Evolutionary conservation across 177 flowering plant species (phyloP).

Genomic region (Telopea speciosissima): DNA sequence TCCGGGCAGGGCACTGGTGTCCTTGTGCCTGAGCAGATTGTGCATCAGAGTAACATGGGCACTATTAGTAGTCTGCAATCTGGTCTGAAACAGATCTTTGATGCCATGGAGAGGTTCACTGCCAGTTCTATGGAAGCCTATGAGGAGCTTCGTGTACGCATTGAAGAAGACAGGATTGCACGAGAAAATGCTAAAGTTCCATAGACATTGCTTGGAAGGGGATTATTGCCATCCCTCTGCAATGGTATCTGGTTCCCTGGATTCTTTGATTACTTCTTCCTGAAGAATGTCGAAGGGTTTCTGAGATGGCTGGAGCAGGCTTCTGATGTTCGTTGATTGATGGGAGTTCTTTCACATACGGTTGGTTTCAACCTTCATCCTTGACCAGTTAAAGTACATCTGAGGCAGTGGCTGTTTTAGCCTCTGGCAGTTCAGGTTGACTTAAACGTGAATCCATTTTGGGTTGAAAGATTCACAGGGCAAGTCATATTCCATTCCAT

Average conservation of each 20-base stretch:
- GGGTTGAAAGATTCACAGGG: background rate
- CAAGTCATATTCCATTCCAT: background rate
- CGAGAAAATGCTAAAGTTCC: conserved; percentile 30
- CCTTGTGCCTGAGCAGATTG: conserved; percentile 25
- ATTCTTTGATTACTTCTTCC: background rate
- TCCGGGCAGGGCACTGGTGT: conserved; percentile 35
- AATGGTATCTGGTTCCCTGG: conserved; percentile 5
- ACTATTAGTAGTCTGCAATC: conserved; percentile 41
- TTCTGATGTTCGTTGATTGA: background rate
- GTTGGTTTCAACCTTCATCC: background rate
- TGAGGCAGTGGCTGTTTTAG: background rate
- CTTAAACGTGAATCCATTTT: background rate
- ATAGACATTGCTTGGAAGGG: conserved; percentile 10
- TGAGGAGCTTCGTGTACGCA: conserved; percentile 60
- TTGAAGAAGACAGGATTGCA: conserved; percentile 36
- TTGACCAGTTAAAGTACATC: background rate
- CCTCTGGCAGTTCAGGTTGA: background rate
- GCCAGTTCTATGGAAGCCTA: conserved; percentile 57
- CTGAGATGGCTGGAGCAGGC: background rate
- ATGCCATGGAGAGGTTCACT: conserved; percentile 75
- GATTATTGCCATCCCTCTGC: background rate
- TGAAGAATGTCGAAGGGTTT: background rate
- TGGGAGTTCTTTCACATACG: too few species aligned
- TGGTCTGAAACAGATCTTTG: conserved; percentile 59
- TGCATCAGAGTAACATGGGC: conserved; percentile 48